Evolutionary conservation across 306 rosid genomes (phyloP).

Genomic region (Biancaea sappan): DNA sequence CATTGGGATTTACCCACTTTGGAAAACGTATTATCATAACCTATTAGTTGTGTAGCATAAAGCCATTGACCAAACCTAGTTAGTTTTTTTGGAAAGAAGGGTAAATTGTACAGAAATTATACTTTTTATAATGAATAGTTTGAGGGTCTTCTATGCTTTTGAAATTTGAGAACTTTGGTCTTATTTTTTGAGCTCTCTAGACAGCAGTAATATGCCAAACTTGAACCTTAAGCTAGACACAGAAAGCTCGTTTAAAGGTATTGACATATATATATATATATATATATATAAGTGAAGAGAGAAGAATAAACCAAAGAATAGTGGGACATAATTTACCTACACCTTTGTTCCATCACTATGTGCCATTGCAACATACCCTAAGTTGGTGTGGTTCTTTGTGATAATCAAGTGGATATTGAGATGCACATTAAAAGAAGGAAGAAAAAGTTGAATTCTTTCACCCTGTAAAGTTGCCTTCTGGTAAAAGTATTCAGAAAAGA

Average conservation of each 20-base stretch:
- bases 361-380: conserved; percentile 16
- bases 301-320: conserved; percentile 34
- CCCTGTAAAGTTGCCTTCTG: conserved; percentile 1
- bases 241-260: conserved; percentile 43
- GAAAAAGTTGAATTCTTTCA: background rate
- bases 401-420: background rate
- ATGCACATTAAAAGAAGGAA: background rate
- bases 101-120: no score
- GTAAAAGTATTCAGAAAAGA: conserved; percentile 33
- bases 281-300: background rate
- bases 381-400: conserved; percentile 6
- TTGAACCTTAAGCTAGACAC: conserved; percentile 50
- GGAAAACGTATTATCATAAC: conserved; percentile 13
- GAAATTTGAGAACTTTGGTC: conserved; percentile 50
- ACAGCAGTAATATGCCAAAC: conserved; percentile 50
- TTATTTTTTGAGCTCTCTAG: conserved; percentile 48
- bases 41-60: conserved; percentile 11
- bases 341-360: conserved; percentile 5
- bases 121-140: conserved; percentile 29
- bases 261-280: conserved; percentile 11
- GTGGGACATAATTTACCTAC: conserved; percentile 31
- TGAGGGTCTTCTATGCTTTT: conserved; percentile 37
- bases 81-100: background rate
- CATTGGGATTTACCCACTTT: conserved; percentile 26
- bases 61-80: conserved; percentile 13